Evolutionary conservation across 2,329 filamentous ascomycete species (phyloP).

Genomic region (Pyrenophora seminiperda): DNA sequence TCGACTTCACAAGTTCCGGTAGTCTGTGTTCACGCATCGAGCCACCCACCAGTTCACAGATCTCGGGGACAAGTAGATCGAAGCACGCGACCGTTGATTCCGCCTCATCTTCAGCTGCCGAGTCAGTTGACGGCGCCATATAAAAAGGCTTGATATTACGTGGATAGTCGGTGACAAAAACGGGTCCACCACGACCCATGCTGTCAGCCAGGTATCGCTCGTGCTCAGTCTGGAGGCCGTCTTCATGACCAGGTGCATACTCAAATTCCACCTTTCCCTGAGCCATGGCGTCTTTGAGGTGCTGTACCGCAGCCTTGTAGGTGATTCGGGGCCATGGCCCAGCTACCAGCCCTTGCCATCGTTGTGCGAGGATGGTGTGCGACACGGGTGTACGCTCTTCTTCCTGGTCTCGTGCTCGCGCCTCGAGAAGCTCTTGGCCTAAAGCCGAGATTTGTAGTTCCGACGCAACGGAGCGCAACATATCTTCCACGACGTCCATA

Average conservation of each 20-base stretch:
- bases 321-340: conserved; percentile 85
- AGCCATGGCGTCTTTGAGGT: conserved; percentile 65
- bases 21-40: conserved; percentile 86
- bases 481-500: conserved; percentile 79
- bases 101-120: conserved; percentile 15
- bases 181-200: conserved; percentile 67
- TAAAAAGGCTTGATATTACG: conserved; percentile 89
- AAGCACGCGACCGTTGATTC: conserved; percentile 79
- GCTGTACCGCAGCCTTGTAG: conserved; percentile 76
- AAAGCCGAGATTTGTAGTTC: conserved; percentile 57
- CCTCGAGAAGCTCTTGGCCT: conserved; percentile 61
- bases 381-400: conserved; percentile 48
- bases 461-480: conserved; percentile 66
- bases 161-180: conserved; percentile 96
- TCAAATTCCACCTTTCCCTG: conserved; percentile 63
- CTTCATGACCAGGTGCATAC: conserved; percentile 71
- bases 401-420: conserved; percentile 48
- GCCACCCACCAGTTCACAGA: conserved; percentile 86
- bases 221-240: conserved; percentile 85
- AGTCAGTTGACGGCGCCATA: conserved; percentile 62
- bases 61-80: conserved; percentile 82
- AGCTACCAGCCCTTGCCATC: conserved; percentile 73
- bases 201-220: conserved; percentile 81
- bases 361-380: conserved; percentile 61
- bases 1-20: conserved; percentile 68